A percentile compares a stretch with the other conserved stretches of the same genome.
Evolutionary conservation across 1,139 yeast species (phyloP).

Genomic region (Citeromyces hawaiiensis): DNA sequence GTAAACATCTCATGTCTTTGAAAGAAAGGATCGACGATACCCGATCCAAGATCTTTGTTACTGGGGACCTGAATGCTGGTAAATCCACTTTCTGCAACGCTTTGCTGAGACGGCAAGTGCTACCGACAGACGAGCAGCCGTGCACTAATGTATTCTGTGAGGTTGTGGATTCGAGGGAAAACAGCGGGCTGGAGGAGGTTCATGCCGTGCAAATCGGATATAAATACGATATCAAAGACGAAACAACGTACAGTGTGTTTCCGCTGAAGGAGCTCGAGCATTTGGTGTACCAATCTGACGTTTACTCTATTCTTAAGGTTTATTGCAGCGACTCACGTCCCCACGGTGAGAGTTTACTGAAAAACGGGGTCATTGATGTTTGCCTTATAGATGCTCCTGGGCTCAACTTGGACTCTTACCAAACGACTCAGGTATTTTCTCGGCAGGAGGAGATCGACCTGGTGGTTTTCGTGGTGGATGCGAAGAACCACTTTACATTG

Average conservation of each 20-base stretch:
- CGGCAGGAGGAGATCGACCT: constrained; percentile 96
- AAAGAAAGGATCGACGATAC: constrained; percentile 84
- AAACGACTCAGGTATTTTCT: constrained; percentile 89
- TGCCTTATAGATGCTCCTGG: constrained; percentile 97
- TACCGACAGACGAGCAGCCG: constrained; percentile 97
- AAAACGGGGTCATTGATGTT: constrained; percentile 88
- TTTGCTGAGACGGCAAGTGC: constrained; percentile 55
- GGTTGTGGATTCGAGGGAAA: constrained; percentile 74
- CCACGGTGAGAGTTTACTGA: constrained; percentile 54
- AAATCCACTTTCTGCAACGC: constrained; percentile 95
- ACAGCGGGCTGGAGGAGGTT: constrained; percentile 71
- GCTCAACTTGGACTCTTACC: constrained; percentile 81
- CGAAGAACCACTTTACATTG: constrained; percentile 89
- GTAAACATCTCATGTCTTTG: constrained; percentile 59
- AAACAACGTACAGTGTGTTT: constrained; percentile 47
- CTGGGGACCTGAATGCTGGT: constrained; percentile 96
- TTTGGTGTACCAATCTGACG: constrained; percentile 64
- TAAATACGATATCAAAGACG: constrained; percentile 47
- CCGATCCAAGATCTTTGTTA: constrained; percentile 84
- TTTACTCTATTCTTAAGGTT: constrained; percentile 61
- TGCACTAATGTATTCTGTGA: constrained; percentile 96
- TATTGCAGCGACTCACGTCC: constrained; percentile 72
- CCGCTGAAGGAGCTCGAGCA: constrained; percentile 44
- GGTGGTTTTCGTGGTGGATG: constrained; percentile 91
- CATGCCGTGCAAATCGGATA: constrained; percentile 73